Evolutionary conservation across 2,329 filamentous ascomycete genomes (phyloP).

Genomic region (Calycina marina): DNA sequence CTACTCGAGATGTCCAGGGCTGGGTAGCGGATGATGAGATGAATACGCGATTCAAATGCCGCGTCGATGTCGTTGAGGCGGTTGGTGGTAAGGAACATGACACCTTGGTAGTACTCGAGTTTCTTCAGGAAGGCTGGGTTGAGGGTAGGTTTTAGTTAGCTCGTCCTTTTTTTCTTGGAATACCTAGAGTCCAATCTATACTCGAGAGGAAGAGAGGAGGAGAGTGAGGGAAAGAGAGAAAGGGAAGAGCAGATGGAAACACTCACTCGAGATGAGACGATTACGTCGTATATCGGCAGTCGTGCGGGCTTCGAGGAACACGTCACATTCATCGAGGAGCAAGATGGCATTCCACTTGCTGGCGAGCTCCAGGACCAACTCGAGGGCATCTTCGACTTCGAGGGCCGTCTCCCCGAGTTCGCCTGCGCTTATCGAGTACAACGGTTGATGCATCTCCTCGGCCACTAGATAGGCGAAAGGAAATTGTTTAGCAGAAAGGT

Average conservation of each 20-base stretch:
- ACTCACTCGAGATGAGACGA: slow-evolving; percentile 26
- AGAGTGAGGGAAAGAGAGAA: too few species aligned
- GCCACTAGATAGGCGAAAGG: too few species aligned
- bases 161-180: too few species aligned
- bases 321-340: slow-evolving; percentile 56
- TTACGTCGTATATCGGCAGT: slow-evolving; percentile 26
- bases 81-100: slow-evolving; percentile 27
- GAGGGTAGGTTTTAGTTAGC: too few species aligned
- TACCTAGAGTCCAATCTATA: too few species aligned
- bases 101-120: slow-evolving; percentile 26
- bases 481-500: too few species aligned
- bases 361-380: slow-evolving; percentile 54
- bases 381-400: slow-evolving; percentile 23
- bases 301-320: slow-evolving; percentile 30
- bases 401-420: slow-evolving; percentile 30
- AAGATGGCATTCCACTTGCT: slow-evolving; percentile 59
- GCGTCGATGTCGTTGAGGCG: slow-evolving; percentile 22
- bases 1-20: slow-evolving; percentile 12
- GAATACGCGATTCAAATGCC: slow-evolving; percentile 23
- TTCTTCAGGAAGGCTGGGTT: slow-evolving; percentile 11
- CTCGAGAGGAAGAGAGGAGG: too few species aligned
- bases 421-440: slow-evolving; percentile 26
- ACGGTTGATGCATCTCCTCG: slow-evolving; percentile 12
- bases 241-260: too few species aligned
- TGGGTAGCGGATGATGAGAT: slow-evolving; percentile 18